Evolutionary conservation across 495 filamentous ascomycete genomes (phyloP).

Genomic region (Saxophila tyrrhenica): DNA sequence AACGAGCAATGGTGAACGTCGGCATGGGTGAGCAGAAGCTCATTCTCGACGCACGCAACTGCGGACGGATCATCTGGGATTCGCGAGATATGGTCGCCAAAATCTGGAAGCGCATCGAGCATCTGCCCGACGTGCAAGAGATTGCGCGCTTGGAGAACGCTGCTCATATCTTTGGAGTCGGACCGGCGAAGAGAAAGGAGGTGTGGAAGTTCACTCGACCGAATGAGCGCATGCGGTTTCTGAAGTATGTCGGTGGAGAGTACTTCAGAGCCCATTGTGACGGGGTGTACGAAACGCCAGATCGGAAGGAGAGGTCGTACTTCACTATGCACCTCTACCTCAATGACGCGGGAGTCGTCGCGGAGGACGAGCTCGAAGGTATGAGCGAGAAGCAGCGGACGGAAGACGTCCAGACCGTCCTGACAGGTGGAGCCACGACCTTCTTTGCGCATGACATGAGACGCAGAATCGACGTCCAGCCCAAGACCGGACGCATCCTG

Average conservation of each 20-base stretch:
- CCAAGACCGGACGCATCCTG: constrained; percentile 59
- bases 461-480: constrained; percentile 49
- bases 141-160: constrained; percentile 28
- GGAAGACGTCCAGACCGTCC: not conserved
- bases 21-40: constrained; percentile 50
- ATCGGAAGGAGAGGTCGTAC: constrained; percentile 47
- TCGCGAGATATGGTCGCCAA: constrained; percentile 46
- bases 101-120: constrained; percentile 49
- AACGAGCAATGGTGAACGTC: constrained; percentile 57
- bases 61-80: constrained; percentile 68
- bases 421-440: constrained; percentile 53
- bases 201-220: constrained; percentile 46
- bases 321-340: constrained; percentile 81
- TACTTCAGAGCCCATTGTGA: constrained; percentile 75
- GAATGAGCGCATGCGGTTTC: constrained; percentile 71
- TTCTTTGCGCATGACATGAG: constrained; percentile 42
- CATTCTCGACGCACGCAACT: constrained; percentile 48
- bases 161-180: constrained; percentile 37
- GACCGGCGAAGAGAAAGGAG: constrained; percentile 35
- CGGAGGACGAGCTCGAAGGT: constrained; percentile 24
- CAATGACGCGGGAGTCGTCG: constrained; percentile 44
- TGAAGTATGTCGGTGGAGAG: constrained; percentile 64
- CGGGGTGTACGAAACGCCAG: constrained; percentile 50
- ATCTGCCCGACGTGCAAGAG: constrained; percentile 36
- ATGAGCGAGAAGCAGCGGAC: not conserved